Base-by-base conservation (phyloP, 1,284 basidiomycete genomes). In the Ceratobasidium sp. region DNA sequence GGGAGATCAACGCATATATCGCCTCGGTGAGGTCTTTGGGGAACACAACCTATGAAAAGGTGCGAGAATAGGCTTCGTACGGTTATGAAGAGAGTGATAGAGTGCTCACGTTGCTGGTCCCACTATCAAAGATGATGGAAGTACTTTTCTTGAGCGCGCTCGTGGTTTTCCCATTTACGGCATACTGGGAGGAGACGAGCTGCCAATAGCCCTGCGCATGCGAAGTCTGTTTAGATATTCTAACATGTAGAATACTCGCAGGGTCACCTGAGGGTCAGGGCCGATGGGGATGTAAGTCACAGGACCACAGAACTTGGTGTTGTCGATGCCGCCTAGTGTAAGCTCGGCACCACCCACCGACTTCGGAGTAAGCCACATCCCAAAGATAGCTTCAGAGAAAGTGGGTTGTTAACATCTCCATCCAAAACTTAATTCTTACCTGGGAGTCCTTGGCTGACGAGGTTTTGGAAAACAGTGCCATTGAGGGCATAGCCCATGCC, bases 1-100 rank as follows among this genome's bases (percentile, higher is more conserved):
- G 81, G n/a, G 85, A 87, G 72, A 87, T 87, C 71, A 86, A 79
- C 16, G 85, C 83, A 76, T 87, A 86, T 69, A 87, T 85, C 8
- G 84, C 85, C 83, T 87, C 78, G 39, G 60, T 79, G 32, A 84
- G 85, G 59, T 78, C 77, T 18, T 84, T 83, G 55, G 83, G 79
- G 74, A 57, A 57, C 32, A 36, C 48, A 28, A 52, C 28, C 48
- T 52, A 28, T 30, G 26, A 39, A 39, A 6, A 39, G n/a, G n/a
- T n/a, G n/a, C 36, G 14, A 39, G 36, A 39, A 6, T 39, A 6
- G n/a, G n/a, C n/a, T n/a, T n/a, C n/a, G n/a, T n/a, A n/a, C n/a
- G n/a, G n/a, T n/a, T n/a, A n/a, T 18, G 21, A 46, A 18, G 45
- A 46, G 12, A n/a, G 45, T 6, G 18, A 52, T 23, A 36, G 34